Percentiles rank a stretch among this genome's conserved stretches.
phyloP scores from a whole-genome alignment of 2,329 filamentous ascomycete species.

The Sarocladium kiliense region DNA sequence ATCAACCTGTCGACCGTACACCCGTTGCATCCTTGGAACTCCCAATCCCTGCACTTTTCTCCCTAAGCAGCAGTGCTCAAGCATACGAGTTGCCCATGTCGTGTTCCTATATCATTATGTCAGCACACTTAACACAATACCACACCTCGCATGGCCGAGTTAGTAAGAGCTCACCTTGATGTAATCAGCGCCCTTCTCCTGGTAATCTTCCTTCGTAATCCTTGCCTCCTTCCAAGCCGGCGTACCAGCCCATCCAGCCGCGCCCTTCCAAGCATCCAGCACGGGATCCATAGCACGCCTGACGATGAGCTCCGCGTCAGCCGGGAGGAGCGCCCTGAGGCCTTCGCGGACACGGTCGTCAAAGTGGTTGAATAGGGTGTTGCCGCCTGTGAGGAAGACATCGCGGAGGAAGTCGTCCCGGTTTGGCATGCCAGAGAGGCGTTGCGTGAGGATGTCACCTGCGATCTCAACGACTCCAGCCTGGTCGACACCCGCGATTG shows the following conservation, averaged over 20 bases:
- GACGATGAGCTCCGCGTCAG: conserved; percentile 61
- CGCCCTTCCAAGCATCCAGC: conserved; percentile 89
- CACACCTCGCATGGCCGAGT: not conserved
- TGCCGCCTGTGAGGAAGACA: conserved; percentile 92
- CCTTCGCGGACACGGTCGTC: conserved; percentile 75
- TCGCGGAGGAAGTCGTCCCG: conserved; percentile 73
- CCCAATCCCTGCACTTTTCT: not conserved
- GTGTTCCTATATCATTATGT: conserved; percentile 46
- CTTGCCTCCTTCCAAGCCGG: conserved; percentile 56
- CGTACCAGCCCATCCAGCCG: conserved; percentile 74
- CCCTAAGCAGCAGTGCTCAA: conserved; percentile 19
- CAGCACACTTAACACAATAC: not conserved
- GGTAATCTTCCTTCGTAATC: conserved; percentile 76
- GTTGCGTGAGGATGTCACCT: conserved; percentile 81
- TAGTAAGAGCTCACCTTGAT: conserved; percentile 61
- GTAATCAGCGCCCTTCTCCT: conserved; percentile 91
- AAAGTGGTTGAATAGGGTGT: conserved; percentile 80
- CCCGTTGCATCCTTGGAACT: not conserved
- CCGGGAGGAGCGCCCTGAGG: conserved; percentile 66
- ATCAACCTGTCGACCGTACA: not conserved
- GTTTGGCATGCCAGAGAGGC: conserved; percentile 54
- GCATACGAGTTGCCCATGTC: conserved; percentile 59
- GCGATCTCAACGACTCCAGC: conserved; percentile 90
- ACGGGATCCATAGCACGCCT: conserved; percentile 71
- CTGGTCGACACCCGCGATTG: conserved; percentile 88